Conservation (phyloP, 768 basidiomycete genomes). For the Boletales sp. region DNA sequence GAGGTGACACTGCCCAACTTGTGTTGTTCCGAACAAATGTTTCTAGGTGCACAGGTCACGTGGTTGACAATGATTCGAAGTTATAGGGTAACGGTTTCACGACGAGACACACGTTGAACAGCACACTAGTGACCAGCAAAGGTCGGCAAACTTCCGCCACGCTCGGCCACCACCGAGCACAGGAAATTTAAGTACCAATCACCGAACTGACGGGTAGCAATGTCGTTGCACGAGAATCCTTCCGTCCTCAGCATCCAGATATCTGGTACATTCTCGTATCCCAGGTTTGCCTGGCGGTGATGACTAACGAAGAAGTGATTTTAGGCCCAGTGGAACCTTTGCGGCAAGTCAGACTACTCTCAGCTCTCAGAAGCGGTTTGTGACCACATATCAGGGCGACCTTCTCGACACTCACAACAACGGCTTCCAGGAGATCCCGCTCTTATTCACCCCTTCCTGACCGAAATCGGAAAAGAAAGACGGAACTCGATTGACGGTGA, state of each 20-base stretch:
- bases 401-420: not conserved
- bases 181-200: too few relatives aligned
- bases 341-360: slow-evolving; percentile 62
- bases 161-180: too few relatives aligned
- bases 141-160: too few relatives aligned
- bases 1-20: too few relatives aligned
- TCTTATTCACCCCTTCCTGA: slow-evolving; percentile 76
- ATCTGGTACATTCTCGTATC: slow-evolving; percentile 8
- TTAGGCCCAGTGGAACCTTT: slow-evolving; percentile 40
- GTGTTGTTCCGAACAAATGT: too few relatives aligned
- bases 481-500: slow-evolving; percentile 46
- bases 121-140: not conserved
- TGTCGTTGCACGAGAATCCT: slow-evolving; percentile 16
- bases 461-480: slow-evolving; percentile 67
- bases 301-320: slow-evolving; percentile 4
- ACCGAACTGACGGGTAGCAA: not conserved
- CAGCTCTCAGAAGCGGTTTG: slow-evolving; percentile 60
- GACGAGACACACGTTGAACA: slow-evolving; percentile 1
- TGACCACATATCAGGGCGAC: not conserved
- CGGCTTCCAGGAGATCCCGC: slow-evolving; percentile 61
- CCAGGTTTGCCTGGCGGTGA: not conserved
- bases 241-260: slow-evolving; percentile 19
- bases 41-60: too few relatives aligned
- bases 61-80: too few relatives aligned
- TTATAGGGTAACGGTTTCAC: too few relatives aligned